Base-by-base conservation (phyloP, 2,329 filamentous ascomycete species). In the Lasiodiplodia gonubiensis region DNA sequence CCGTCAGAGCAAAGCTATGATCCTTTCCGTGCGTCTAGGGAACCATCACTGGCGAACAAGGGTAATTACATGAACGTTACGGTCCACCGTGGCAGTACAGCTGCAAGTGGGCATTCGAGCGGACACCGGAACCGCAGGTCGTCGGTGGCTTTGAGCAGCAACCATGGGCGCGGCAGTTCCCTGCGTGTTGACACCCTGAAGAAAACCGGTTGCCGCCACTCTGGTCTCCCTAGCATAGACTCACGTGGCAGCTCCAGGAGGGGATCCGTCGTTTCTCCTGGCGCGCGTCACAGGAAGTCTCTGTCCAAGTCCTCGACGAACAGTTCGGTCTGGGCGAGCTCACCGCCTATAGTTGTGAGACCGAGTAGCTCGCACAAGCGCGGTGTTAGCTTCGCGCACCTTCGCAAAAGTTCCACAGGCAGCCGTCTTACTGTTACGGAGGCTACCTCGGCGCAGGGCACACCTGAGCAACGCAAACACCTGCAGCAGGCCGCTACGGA, bases 11-110 rank as follows among this genome's bases (percentile, higher is more conserved):
- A 86, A 70, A 95, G 90, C 77, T 97, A 97, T 72, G 94, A 97
- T 76, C 93, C 93, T 0, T 97, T 91, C 77, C 88, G 92, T 73
- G 88, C 91, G 4, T 93, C 90, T 2, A 84, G 86, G 70, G 80
- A 85, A 66, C 66, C 66, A 64, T 67, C 66, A 16, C 27, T 67
- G 12, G 66, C 66, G 7, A 64, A 67, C 39, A 67, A 63, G 68
- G 78, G 66, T 7, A 67, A 72, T 81, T 67, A 67, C 51, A 64
- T 89, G 35, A 91, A 88, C 72, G 86, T 93, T 63, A 88, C 88
- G 0, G 84, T 95, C 57, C 90, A 93, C 73, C 86, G 88, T 60
- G 80, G 75, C 67, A 70, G 75, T 69, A 77, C 73, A 60, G 73
- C 71, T 49, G 71, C 72, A 42, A 77, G 73, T 51, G 79, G 76